Conservation (phyloP, 805 yeast genomes). For the Torulaspora gathmanii region DNA sequence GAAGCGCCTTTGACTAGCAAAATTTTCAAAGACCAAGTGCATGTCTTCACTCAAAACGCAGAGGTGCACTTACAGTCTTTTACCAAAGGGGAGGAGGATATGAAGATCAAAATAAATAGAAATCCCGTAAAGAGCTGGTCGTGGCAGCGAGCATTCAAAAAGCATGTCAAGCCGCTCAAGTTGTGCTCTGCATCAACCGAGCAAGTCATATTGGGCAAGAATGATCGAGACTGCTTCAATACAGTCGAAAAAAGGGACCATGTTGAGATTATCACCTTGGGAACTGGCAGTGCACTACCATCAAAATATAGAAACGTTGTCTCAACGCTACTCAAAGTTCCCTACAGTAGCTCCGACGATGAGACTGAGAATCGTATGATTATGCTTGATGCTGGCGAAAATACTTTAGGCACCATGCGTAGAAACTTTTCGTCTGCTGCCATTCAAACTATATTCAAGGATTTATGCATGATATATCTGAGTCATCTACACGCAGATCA, state of each 20-base stretch:
- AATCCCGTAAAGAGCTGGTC: constrained; percentile 11
- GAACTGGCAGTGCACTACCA: constrained; percentile 93
- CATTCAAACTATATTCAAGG: constrained; percentile 45
- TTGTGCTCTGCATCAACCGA: constrained; percentile 27
- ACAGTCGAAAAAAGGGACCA: constrained; percentile 41
- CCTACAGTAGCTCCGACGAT: constrained; percentile 40
- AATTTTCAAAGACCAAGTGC: constrained; percentile 22
- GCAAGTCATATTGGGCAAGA: constrained; percentile 29
- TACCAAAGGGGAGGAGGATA: constrained; percentile 14
- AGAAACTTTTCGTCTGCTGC: constrained; percentile 55
- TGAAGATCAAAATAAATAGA: constrained; percentile 11
- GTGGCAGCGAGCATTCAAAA: constrained; percentile 30
- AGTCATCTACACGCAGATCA: constrained; percentile 98
- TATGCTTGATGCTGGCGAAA: constrained; percentile 93
- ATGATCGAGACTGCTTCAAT: constrained; percentile 31
- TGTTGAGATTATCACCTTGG: constrained; percentile 70
- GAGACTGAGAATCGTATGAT: constrained; percentile 41
- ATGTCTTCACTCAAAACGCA: constrained; percentile 21
- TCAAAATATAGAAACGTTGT: constrained; percentile 80
- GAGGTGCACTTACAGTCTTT: constrained; percentile 23
- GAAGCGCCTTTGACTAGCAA: constrained; percentile 16
- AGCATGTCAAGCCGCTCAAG: constrained; percentile 27
- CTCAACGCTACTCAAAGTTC: constrained; percentile 71
- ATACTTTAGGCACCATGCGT: constrained; percentile 66
- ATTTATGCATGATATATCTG: constrained; percentile 61